Evolutionary conservation across 2,329 filamentous ascomycete species (phyloP).

Genomic region (Cercospora sp.): DNA sequence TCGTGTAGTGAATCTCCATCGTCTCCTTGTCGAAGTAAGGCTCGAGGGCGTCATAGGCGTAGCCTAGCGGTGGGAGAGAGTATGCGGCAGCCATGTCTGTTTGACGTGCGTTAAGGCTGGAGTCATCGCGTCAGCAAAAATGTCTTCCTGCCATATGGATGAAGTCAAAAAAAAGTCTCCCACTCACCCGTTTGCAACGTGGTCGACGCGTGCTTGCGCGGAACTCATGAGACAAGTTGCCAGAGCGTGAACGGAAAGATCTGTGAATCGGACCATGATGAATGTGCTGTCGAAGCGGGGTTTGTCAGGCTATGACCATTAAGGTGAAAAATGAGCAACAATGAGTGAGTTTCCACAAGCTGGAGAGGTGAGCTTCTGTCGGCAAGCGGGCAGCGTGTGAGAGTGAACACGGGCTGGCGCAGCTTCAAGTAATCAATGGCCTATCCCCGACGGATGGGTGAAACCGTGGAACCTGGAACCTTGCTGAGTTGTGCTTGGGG

Average conservation of each 20-base stretch:
- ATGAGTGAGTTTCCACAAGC: slow-evolving; percentile 26
- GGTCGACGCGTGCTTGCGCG: slow-evolving; percentile 32
- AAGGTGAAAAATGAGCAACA: slow-evolving; percentile 27
- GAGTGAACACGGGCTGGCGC: not conserved
- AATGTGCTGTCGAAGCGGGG: slow-evolving; percentile 11
- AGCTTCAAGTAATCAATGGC: not conserved
- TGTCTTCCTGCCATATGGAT: not conserved
- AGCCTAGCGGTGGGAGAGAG: slow-evolving; percentile 35
- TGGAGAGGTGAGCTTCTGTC: not conserved
- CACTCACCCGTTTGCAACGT: slow-evolving; percentile 6
- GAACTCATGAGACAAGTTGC: slow-evolving; percentile 32
- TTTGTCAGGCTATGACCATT: slow-evolving; percentile 19
- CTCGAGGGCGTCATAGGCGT: slow-evolving; percentile 61
- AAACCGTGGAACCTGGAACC: not conserved
- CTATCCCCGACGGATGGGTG: not conserved
- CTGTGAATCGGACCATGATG: slow-evolving; percentile 30
- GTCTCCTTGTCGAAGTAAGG: slow-evolving; percentile 74
- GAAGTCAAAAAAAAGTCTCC: not conserved
- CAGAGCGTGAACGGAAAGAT: slow-evolving; percentile 31
- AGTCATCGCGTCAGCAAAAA: not conserved
- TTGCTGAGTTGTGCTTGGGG: not conserved
- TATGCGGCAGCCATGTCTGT: slow-evolving; percentile 29
- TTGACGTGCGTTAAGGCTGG: slow-evolving; percentile 23
- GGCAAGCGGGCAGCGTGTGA: not conserved
- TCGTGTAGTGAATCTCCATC: slow-evolving; percentile 78